Evolutionary conservation across 192 early-diverging fungal species (phyloP).

Genomic region (Backusella tuberculispora): DNA sequence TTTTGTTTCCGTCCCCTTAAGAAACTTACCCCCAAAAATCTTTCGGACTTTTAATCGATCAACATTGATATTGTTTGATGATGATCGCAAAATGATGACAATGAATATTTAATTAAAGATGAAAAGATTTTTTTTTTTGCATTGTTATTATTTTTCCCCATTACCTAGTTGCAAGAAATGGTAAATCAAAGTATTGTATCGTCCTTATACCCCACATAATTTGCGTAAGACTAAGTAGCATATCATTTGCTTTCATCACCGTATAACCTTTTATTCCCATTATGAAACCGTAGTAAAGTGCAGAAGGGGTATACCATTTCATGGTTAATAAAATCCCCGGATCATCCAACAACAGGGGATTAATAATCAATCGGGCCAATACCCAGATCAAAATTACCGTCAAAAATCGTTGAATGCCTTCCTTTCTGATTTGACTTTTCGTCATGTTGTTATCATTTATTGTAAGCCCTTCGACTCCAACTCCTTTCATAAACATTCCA

Average conservation of each 20-base stretch:
- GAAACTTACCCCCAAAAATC: not conserved
- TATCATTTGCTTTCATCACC: not conserved
- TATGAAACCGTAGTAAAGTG: not conserved
- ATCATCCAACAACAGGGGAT: not conserved
- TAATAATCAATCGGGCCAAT: not conserved
- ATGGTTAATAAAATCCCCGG: not conserved
- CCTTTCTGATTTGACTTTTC: not conserved
- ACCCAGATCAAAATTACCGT: not conserved
- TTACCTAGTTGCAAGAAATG: constrained; percentile 2
- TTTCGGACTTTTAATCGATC: not conserved
- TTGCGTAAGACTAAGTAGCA: not conserved
- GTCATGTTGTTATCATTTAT: not conserved
- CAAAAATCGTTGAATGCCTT: not conserved
- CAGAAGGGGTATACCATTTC: not conserved
- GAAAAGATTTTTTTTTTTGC: not conserved
- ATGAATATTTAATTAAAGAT: not conserved
- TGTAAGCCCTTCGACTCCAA: not conserved
- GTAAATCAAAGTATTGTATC: not conserved
- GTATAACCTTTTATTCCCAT: not conserved
- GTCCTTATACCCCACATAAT: not conserved
- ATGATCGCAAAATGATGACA: too few relatives aligned
- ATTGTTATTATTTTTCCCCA: not conserved
- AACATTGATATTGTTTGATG: not conserved
- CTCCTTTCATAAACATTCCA: not conserved
- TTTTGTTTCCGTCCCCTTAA: too few relatives aligned